A percentile compares a stretch with the other conserved stretches of the same genome.
phyloP scores from a whole-genome alignment of 1,284 basidiomycete genomes.

The Trichosporon sp. region DNA sequence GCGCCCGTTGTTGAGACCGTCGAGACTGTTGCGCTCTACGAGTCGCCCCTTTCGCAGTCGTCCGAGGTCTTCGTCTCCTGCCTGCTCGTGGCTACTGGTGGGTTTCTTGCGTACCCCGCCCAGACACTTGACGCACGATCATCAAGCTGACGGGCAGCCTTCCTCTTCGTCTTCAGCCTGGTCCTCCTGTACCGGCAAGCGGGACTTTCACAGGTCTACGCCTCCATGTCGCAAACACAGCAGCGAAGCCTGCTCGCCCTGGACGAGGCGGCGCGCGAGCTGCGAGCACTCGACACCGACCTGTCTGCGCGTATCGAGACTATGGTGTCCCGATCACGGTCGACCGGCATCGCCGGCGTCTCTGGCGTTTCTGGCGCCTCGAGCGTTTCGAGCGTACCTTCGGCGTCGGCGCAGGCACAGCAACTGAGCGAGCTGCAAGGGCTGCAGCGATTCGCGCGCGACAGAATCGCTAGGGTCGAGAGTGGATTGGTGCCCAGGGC shows the following conservation, averaged over 20 bases:
- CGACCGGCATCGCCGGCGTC: not conserved
- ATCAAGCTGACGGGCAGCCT: not conserved
- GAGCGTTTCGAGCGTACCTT: not conserved
- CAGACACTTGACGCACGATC: not conserved
- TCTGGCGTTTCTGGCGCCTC: not conserved
- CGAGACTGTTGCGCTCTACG: not conserved
- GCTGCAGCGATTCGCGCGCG: not conserved
- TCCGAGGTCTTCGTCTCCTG: slow-evolving; percentile 14
- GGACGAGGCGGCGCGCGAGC: slow-evolving; percentile 7
- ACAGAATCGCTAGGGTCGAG: slow-evolving; percentile 9
- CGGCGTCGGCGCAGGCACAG: not conserved
- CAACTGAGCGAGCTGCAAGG: slow-evolving; percentile 7
- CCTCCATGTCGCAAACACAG: not conserved
- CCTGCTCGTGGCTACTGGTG: not conserved
- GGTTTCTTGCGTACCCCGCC: not conserved
- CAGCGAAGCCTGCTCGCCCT: not conserved
- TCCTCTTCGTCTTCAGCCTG: slow-evolving; percentile 11
- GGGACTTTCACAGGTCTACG: not conserved
- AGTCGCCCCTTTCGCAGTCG: not conserved
- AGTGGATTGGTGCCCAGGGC: not conserved
- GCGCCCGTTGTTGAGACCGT: slow-evolving; percentile 6
- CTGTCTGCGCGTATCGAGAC: not conserved
- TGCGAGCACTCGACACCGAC: not conserved
- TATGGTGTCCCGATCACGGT: not conserved
- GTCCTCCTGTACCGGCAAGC: slow-evolving; percentile 9